Base-by-base conservation (phyloP, 495 filamentous ascomycete species). In the Chaetomidium leptoderma region DNA sequence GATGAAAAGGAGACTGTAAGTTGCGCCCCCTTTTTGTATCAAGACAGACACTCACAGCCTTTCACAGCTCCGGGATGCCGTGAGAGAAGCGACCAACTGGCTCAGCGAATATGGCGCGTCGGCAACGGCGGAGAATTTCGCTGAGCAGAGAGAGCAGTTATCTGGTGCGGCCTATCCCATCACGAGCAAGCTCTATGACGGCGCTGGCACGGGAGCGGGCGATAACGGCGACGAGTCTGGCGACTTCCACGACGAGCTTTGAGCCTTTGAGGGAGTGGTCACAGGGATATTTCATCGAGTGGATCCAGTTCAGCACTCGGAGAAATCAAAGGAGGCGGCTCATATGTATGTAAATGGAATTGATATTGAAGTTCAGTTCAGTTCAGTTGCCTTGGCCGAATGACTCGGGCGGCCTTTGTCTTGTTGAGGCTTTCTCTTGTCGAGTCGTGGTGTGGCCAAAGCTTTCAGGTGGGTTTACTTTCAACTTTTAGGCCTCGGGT, bases 101-200 rank as follows among this genome's bases (percentile, higher is more conserved):
- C 83, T 97, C 45, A 89, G 95, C 56, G 88, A 93, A 79, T 88
- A 95, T 77, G 90, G 80, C 53, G 80, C 81, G 56, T 86, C 86
- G 49, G 93, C 93, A 47, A 85, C 81, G 51, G 78, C 83, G 48
- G 91, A 96, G 75, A 92, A 96, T 75, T 95, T 96, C 66, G 86
- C 92, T 71, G 92, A 97, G 81, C 91, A 96, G 77, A 95, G 89
- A 81, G 91, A 97, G 83, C 92, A 90, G 78, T 82, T 97, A 55
- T 89, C 85, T 58, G 82, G 85, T 69, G 87, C 92, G 54, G 92
- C 90, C 17, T 91, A 96, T 75, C 92, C 91, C 6, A 96, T 96
- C 74, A 97, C 92, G 63, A 90, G 86, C 76, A 96, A 93, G 81
- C 74, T 92, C 40, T 93, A 97, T 74, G 78, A 83, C 66, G 82